Percentiles rank a stretch among this genome's conserved stretches.
phyloP scores from a whole-genome alignment of 2,329 filamentous ascomycete species.

The Trichoderma sp. region DNA sequence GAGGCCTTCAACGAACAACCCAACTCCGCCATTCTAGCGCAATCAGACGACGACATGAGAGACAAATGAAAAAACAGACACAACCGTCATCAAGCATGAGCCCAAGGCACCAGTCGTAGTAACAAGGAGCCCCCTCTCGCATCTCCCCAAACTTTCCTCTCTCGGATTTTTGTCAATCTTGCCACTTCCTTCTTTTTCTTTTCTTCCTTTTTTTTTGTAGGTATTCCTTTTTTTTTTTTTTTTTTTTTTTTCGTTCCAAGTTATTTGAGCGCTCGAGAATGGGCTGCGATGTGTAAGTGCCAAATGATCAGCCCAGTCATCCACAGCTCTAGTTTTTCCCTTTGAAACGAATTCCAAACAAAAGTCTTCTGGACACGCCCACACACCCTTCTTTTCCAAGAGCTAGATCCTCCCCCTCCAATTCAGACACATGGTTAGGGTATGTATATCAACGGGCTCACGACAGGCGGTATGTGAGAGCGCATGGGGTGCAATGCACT shows the following conservation, averaged over 20 bases:
- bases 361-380: slow-evolving; percentile 25
- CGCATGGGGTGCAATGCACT: slow-evolving; percentile 15
- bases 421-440: slow-evolving; percentile 5
- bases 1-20: slow-evolving; percentile 25
- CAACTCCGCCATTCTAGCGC: slow-evolving; percentile 30
- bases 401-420: slow-evolving; percentile 5
- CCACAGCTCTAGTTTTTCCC: not conserved
- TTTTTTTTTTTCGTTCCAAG: not conserved
- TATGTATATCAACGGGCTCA: slow-evolving; percentile 26
- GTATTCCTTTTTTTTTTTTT: not conserved
- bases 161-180: slow-evolving; percentile 11
- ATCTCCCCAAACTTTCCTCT: slow-evolving; percentile 1
- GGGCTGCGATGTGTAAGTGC: not conserved
- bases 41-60: slow-evolving; percentile 26
- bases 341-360: slow-evolving; percentile 21
- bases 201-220: not conserved
- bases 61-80: slow-evolving; percentile 21
- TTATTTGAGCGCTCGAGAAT: slow-evolving; percentile 1
- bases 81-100: slow-evolving; percentile 21
- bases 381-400: not conserved
- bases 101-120: slow-evolving; percentile 27
- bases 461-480: slow-evolving; percentile 28
- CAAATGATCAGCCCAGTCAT: slow-evolving; percentile 9
- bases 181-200: not conserved
- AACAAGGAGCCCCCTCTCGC: slow-evolving; percentile 26